Evolutionary conservation across 2,329 filamentous ascomycete genomes (phyloP).

Genomic region (Xylaria sp.): DNA sequence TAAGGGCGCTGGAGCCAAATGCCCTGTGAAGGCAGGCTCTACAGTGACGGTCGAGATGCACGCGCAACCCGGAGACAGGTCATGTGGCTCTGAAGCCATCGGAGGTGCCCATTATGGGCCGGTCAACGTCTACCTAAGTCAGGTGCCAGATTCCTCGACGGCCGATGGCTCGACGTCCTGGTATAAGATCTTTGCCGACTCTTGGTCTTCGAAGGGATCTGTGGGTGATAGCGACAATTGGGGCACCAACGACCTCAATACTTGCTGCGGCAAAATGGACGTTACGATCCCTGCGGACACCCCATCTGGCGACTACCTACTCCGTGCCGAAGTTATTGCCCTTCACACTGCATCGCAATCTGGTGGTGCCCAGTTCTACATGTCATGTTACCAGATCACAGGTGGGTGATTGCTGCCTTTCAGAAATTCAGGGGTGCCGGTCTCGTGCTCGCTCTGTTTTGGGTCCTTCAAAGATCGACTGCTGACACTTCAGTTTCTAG

Average conservation of each 20-base stretch:
- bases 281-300: constrained; percentile 56
- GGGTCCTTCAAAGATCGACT: background rate
- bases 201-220: constrained; percentile 54
- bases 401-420: constrained; percentile 15
- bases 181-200: constrained; percentile 66
- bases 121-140: constrained; percentile 63
- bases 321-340: constrained; percentile 59
- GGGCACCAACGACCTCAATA: constrained; percentile 56
- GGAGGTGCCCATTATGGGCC: constrained; percentile 66
- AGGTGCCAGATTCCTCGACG: constrained; percentile 59
- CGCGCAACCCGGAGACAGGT: constrained; percentile 58
- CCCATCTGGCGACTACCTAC: constrained; percentile 57
- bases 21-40: constrained; percentile 54
- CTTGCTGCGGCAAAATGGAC: constrained; percentile 56
- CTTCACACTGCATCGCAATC: constrained; percentile 54
- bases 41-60: constrained; percentile 51
- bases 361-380: constrained; percentile 50
- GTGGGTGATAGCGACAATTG: constrained; percentile 60
- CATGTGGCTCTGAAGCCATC: constrained; percentile 61
- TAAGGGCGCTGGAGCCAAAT: constrained; percentile 55
- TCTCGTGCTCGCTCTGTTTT: background rate
- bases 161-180: constrained; percentile 57
- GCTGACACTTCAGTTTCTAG: constrained; percentile 13
- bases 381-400: constrained; percentile 51
- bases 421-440: too few relatives aligned